A percentile compares a stretch with the other conserved stretches of the same genome.
phyloP scores from a whole-genome alignment of 768 basidiomycete species.

The Peribolospora kevripleyi region DNA sequence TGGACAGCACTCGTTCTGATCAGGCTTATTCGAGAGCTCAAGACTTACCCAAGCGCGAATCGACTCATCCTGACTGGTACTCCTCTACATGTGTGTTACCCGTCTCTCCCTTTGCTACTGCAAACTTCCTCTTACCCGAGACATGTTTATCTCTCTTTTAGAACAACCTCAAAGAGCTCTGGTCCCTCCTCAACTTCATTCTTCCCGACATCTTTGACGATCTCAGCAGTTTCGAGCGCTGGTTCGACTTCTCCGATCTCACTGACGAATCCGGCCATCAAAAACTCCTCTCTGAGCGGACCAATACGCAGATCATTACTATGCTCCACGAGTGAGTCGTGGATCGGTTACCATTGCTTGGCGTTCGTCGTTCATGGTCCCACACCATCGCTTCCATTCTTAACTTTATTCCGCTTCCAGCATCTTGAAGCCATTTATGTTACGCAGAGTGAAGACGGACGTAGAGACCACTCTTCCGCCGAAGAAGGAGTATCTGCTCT shows the following conservation, averaged over 20 bases:
- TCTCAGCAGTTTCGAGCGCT: slow-evolving; percentile 39
- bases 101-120: neutral
- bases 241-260: slow-evolving; percentile 34
- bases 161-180: slow-evolving; percentile 88
- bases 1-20: neutral
- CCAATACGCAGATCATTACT: slow-evolving; percentile 1
- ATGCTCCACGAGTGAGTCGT: no score
- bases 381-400: slow-evolving; percentile 50
- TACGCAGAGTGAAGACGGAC: slow-evolving; percentile 73
- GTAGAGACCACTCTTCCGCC: slow-evolving; percentile 69
- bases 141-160: slow-evolving; percentile 16
- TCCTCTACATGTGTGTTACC: slow-evolving; percentile 49
- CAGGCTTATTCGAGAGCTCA: slow-evolving; percentile 62
- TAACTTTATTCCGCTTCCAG: slow-evolving; percentile 22
- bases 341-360: no score
- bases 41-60: slow-evolving; percentile 57
- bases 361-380: slow-evolving; percentile 19
- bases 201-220: slow-evolving; percentile 83
- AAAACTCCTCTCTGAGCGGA: slow-evolving; percentile 3
- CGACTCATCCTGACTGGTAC: slow-evolving; percentile 89
- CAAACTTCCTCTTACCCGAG: neutral
- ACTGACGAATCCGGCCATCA: neutral
- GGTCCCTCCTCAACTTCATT: slow-evolving; percentile 87
- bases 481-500: slow-evolving; percentile 47
- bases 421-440: slow-evolving; percentile 83